Evolutionary conservation across 495 filamentous ascomycete species (phyloP).

Genomic region (Evernia prunastri): DNA sequence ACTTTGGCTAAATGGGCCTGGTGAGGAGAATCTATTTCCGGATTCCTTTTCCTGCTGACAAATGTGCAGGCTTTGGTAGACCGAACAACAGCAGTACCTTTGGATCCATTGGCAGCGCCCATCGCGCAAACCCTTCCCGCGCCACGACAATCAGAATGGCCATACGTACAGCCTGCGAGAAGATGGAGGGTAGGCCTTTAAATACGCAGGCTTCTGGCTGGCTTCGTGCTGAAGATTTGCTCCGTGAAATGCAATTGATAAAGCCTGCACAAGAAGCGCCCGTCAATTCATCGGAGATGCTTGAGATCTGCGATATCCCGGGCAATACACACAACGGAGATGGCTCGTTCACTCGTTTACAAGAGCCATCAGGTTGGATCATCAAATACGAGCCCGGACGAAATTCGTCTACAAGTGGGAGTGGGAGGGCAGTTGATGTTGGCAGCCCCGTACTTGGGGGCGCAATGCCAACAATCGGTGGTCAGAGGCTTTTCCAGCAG

Average conservation of each 20-base stretch:
- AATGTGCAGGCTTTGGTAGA: constrained; percentile 42
- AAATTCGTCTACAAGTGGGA: constrained; percentile 36
- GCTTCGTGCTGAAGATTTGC: constrained; percentile 59
- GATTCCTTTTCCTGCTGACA: constrained; percentile 25
- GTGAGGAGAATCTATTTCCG: constrained; percentile 28
- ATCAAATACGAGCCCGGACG: constrained; percentile 57
- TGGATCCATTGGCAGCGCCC: constrained; percentile 36
- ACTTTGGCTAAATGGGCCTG: constrained; percentile 39
- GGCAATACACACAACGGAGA: constrained; percentile 84
- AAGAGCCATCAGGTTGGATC: constrained; percentile 38
- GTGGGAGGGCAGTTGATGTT: constrained; percentile 45
- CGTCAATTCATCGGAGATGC: constrained; percentile 63
- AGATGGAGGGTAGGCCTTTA: constrained; percentile 40
- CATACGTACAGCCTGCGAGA: constrained; percentile 55
- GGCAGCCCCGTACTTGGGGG: constrained; percentile 44
- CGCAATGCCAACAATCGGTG: constrained; percentile 41
- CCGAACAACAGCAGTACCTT: constrained; percentile 45
- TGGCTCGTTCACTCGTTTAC: constrained; percentile 64
- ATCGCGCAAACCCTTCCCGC: constrained; percentile 45
- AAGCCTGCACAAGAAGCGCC: constrained; percentile 50
- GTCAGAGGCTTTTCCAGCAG: constrained; percentile 28
- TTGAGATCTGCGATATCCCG: constrained; percentile 88
- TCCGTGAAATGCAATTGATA: constrained; percentile 57
- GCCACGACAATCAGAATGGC: constrained; percentile 52
- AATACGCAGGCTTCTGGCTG: constrained; percentile 45